Evolutionary conservation across 805 yeast genomes (phyloP), one percentile per base, ranked within the genome.

Genomic region (Hanseniaspora lindneri): DNA sequence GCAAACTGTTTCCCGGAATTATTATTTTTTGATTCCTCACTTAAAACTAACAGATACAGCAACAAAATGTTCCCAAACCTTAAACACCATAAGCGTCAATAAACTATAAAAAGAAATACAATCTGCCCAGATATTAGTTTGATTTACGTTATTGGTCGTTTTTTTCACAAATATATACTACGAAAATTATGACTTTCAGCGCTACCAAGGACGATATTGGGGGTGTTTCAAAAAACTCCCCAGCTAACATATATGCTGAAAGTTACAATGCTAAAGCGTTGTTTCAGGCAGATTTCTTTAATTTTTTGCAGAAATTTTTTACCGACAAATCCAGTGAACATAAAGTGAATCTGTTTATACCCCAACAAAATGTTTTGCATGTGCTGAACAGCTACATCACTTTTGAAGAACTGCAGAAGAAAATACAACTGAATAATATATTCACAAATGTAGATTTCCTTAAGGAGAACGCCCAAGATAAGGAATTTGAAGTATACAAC

Each of bases 351-450:
- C 17, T 46, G 3, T 39, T 28, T 25, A 24, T 46, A 3, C 49
- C 49, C 6, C 49, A 46, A 20, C 30, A 37, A 24, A 27, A 41
- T 28, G 34, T 21, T 3, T 29, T 46, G 7, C 24, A 34, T 23
- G 14, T 29, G 14, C 17, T 46, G n/a, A 46, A 46, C n/a, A 27
- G 37, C 19, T 46, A 32, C 27, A 32, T 46, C 3, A 30, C 36
- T 23, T 46, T 24, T 39, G 36, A 39, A 16, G 43, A 46, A 14
- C 19, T 46, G 7, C 17, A 33, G 9, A 6, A n/a, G 6, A 17
- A 30, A 20, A 17, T 32, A 23, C 14, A 17, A 24, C 4, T 24
- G 11, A 37, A 37, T 23, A 23, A 24, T 16, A 24, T 37, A 24
- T 37, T 6, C 19, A 37, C 32, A 14, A 20, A 24, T 6, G 16